phyloP scores from a whole-genome alignment of 2,329 filamentous ascomycete species.

The Talaromyces sp. region DNA sequence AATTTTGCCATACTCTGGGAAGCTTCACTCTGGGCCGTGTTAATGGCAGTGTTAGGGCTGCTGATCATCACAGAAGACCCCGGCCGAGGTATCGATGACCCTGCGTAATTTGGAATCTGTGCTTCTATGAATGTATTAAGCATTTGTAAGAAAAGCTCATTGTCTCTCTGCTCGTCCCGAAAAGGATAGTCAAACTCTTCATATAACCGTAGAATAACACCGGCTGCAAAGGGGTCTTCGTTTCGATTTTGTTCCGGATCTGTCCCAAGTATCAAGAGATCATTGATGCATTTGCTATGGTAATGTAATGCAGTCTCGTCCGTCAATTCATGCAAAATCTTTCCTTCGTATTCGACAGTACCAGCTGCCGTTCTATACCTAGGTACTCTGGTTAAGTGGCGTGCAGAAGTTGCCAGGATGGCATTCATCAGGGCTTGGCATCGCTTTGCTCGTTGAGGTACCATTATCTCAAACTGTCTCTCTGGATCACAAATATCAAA shows the following conservation, averaged over 20 bases:
- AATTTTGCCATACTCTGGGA: neutral
- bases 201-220: neutral
- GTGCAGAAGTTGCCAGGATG: slow-evolving; percentile 33
- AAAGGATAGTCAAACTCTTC: neutral
- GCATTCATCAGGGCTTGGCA: slow-evolving; percentile 29
- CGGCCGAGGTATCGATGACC: neutral
- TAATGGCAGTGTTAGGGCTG: neutral
- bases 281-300: slow-evolving; percentile 36
- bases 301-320: slow-evolving; percentile 34
- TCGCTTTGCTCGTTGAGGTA: neutral
- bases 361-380: slow-evolving; percentile 11
- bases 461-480: neutral
- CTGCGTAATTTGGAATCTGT: neutral
- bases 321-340: slow-evolving; percentile 4
- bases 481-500: neutral
- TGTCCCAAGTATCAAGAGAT: slow-evolving; percentile 33
- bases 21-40: neutral
- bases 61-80: neutral
- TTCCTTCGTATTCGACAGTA: neutral
- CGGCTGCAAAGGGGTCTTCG: neutral
- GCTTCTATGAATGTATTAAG: neutral
- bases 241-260: slow-evolving; percentile 26
- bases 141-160: neutral
- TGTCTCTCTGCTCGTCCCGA: neutral
- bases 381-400: slow-evolving; percentile 30